Percentiles rank a stretch among this genome's conserved stretches.
phyloP scores from a whole-genome alignment of 768 basidiomycete species.

The Lactarius sanguifluus region DNA sequence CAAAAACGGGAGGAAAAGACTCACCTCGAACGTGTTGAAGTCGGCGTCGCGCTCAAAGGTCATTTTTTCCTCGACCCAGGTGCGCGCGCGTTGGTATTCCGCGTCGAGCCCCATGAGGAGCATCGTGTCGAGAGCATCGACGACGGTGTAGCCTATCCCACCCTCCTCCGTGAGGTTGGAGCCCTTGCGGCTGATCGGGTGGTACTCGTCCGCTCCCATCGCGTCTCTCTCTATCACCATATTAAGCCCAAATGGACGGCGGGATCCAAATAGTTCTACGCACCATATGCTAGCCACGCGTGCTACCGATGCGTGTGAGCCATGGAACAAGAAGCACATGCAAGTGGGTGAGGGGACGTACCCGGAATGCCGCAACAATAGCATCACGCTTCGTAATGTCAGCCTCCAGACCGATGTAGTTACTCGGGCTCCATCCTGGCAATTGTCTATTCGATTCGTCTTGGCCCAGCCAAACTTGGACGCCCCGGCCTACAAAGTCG shows the following conservation, averaged over 20 bases:
- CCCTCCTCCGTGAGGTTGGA: slow-evolving; percentile 76
- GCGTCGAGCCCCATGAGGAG: slow-evolving; percentile 78
- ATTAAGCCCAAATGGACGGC: slow-evolving; percentile 22
- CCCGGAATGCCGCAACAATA: slow-evolving; percentile 77
- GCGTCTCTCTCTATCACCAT: slow-evolving; percentile 70
- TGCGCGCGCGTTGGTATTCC: slow-evolving; percentile 73
- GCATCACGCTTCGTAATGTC: slow-evolving; percentile 68
- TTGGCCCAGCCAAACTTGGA: slow-evolving; percentile 20
- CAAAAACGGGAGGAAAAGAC: slow-evolving; percentile 29
- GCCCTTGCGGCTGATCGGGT: slow-evolving; percentile 74
- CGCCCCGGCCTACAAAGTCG: not conserved
- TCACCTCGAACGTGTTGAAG: slow-evolving; percentile 90
- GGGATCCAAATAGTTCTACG: slow-evolving; percentile 26
- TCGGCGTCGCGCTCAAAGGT: slow-evolving; percentile 73
- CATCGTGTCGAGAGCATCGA: slow-evolving; percentile 87
- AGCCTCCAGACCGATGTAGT: slow-evolving; percentile 41
- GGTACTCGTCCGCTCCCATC: slow-evolving; percentile 91
- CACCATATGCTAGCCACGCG: slow-evolving; percentile 86
- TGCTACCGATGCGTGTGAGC: slow-evolving; percentile 49
- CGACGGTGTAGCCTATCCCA: slow-evolving; percentile 83
- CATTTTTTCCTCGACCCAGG: slow-evolving; percentile 72
- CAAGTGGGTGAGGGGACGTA: slow-evolving; percentile 36
- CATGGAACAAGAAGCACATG: not conserved
- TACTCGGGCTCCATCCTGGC: slow-evolving; percentile 29
- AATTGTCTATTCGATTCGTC: slow-evolving; percentile 7